Percentiles rank a stretch among this genome's conserved stretches.
phyloP scores from a whole-genome alignment of 208 protist genomes.

The Blechomonas ayalai region DNA sequence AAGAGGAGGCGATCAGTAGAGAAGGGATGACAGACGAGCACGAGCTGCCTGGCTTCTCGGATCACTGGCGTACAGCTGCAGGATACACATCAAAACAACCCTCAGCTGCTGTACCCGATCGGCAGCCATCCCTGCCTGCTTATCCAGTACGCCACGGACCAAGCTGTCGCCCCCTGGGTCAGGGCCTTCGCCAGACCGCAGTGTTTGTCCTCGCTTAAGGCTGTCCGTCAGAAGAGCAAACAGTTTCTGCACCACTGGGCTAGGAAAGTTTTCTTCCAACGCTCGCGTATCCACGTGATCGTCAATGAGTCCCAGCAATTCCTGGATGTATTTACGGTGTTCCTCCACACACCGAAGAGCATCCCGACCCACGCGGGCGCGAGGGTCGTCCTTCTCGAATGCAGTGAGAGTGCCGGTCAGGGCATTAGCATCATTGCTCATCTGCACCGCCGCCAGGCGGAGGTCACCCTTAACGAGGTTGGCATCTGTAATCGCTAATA shows the following conservation, averaged over 20 bases:
- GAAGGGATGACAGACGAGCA: slow-evolving; percentile 52
- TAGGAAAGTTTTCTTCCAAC: slow-evolving; percentile 19
- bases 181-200: not conserved
- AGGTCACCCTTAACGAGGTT: slow-evolving; percentile 59
- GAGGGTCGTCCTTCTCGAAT: slow-evolving; percentile 3
- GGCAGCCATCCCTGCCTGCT: slow-evolving; percentile 9
- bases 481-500: slow-evolving; percentile 58
- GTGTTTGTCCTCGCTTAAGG: slow-evolving; percentile 9
- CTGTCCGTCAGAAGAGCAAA: slow-evolving; percentile 27
- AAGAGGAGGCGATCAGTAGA: slow-evolving; percentile 42
- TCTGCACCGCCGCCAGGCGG: slow-evolving; percentile 17
- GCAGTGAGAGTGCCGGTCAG: slow-evolving; percentile 9
- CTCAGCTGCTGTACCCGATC: slow-evolving; percentile 40
- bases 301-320: slow-evolving; percentile 34
- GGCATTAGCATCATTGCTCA: slow-evolving; percentile 21
- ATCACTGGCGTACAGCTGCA: slow-evolving; percentile 60
- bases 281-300: slow-evolving; percentile 41
- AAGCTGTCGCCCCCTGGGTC: too few relatives aligned
- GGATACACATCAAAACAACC: slow-evolving; percentile 45
- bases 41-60: slow-evolving; percentile 56
- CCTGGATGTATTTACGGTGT: slow-evolving; percentile 19
- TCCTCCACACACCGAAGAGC: slow-evolving; percentile 16
- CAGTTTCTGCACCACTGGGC: slow-evolving; percentile 25
- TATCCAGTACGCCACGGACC: too few relatives aligned
- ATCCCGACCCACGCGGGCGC: not conserved